phyloP scores from a whole-genome alignment of 108 stramenopile species.

The Nitzschia sp. region DNA sequence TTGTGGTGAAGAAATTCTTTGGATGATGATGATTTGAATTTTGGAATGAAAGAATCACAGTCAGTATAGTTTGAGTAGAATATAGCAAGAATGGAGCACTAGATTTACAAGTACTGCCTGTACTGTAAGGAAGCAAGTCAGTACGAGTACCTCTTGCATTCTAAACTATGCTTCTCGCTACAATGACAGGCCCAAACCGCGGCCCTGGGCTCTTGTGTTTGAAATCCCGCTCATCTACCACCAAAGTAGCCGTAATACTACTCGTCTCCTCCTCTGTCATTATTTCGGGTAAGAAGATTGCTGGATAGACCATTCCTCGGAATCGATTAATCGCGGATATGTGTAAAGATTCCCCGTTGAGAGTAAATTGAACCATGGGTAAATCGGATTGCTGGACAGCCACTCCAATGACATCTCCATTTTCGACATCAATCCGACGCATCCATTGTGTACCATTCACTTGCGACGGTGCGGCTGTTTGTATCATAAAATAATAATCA shows the following conservation, averaged over 20 bases:
- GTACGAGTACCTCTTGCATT: too few relatives aligned
- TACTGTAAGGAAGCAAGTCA: too few relatives aligned
- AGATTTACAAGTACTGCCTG: too few relatives aligned
- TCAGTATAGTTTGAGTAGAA: too few relatives aligned
- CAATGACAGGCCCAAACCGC: constrained; percentile 80
- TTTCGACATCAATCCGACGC: constrained; percentile 56
- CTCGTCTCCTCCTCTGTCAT: constrained; percentile 23
- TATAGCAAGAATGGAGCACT: too few relatives aligned
- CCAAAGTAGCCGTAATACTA: constrained; percentile 35
- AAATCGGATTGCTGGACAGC: constrained; percentile 84
- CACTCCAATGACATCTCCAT: constrained; percentile 76
- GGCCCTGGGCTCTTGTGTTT: constrained; percentile 69
- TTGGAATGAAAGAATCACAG: too few relatives aligned
- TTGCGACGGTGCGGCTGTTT: constrained; percentile 25
- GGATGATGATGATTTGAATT: too few relatives aligned
- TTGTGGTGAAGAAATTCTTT: constrained; percentile 49
- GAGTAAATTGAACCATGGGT: constrained; percentile 84
- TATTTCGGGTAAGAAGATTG: constrained; percentile 58
- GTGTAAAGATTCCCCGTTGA: constrained; percentile 77
- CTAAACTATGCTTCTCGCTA: constrained; percentile 79
- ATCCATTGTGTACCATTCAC: constrained; percentile 67
- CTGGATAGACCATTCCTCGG: constrained; percentile 76
- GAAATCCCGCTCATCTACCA: constrained; percentile 65
- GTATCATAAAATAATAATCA: not conserved
- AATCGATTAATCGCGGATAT: constrained; percentile 77